A percentile compares a stretch with the other conserved stretches of the same genome.
These are phyloP conservation scores for Aspergillus neoniger DNA, from an alignment of 2,329 filamentous ascomycete species.

Conservation along the genomic window DNA sequence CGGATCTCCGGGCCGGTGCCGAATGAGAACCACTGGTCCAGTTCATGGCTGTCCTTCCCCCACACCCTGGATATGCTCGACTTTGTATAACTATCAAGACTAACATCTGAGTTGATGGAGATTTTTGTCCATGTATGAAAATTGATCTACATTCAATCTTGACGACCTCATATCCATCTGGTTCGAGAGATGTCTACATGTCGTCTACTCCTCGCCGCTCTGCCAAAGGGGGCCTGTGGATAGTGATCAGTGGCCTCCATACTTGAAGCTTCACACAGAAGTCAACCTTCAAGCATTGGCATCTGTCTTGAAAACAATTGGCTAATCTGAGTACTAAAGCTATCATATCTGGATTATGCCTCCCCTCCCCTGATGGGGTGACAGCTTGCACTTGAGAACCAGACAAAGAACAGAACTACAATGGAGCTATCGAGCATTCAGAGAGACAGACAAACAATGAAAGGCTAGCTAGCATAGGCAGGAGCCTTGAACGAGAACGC, in stretches of 20 bases:
- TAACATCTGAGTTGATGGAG: too few species aligned
- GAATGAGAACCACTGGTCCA: background rate
- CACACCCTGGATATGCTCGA: background rate
- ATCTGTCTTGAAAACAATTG: background rate
- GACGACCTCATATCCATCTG: too few species aligned
- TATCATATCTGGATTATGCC: background rate
- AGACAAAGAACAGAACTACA: background rate
- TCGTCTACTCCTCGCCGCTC: too few species aligned
- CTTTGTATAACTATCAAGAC: too few species aligned
- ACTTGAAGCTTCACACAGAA: background rate
- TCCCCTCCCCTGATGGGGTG: background rate
- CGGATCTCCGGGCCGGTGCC: constrained; percentile 6
- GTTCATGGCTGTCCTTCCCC: background rate
- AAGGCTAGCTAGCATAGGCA: background rate
- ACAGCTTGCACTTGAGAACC: background rate
- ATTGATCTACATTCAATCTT: too few species aligned
- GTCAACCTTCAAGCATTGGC: background rate
- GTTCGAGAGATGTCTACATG: too few species aligned
- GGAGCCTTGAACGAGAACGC: background rate
- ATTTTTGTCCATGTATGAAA: too few species aligned
- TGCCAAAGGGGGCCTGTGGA: too few species aligned
- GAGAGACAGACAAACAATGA: background rate
- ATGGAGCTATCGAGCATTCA: background rate
- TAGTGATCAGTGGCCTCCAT: background rate
- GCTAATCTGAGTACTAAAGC: background rate